A percentile compares a stretch with the other conserved stretches of the same genome.
These are phyloP conservation scores for Wallacemonas sp. DNA, from an alignment of 208 protist genomes.

Conservation along the genomic window DNA sequence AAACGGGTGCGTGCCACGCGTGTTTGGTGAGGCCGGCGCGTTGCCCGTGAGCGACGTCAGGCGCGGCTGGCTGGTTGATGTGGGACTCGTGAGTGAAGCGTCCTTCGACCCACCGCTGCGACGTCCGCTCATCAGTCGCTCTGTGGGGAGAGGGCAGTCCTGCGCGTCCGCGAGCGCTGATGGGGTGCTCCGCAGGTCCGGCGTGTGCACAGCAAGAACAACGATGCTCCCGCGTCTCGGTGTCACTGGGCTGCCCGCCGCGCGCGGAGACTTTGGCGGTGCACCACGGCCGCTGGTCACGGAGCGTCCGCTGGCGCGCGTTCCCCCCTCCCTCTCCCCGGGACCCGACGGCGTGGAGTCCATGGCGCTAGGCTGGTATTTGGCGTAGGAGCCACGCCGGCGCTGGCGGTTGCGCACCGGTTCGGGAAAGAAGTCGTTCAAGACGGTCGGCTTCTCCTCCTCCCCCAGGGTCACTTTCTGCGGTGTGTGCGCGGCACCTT, in stretches of 20 bases:
- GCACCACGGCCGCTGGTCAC: background rate
- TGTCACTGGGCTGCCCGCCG: background rate
- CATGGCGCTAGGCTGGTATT: background rate
- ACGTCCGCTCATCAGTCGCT: background rate
- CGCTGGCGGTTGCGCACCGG: slow-evolving; percentile 15
- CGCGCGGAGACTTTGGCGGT: background rate
- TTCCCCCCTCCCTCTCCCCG: background rate
- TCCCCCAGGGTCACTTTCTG: slow-evolving; percentile 2
- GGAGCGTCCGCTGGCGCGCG: background rate
- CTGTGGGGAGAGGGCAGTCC: background rate
- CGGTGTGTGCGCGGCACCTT: background rate
- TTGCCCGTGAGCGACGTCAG: background rate
- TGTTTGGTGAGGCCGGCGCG: background rate
- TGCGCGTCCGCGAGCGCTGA: background rate
- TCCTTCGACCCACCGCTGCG: background rate
- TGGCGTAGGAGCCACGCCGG: slow-evolving; percentile 9
- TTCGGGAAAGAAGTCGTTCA: slow-evolving; percentile 20
- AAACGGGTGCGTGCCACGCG: background rate
- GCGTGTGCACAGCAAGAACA: slow-evolving; percentile 1
- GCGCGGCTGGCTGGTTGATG: background rate
- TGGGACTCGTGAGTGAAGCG: background rate
- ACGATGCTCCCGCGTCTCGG: slow-evolving; percentile 1
- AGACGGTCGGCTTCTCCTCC: background rate
- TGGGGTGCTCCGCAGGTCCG: background rate
- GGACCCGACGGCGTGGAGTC: background rate